Base-by-base conservation (phyloP, 2,329 filamentous ascomycete genomes). In the Nemania sp. region DNA sequence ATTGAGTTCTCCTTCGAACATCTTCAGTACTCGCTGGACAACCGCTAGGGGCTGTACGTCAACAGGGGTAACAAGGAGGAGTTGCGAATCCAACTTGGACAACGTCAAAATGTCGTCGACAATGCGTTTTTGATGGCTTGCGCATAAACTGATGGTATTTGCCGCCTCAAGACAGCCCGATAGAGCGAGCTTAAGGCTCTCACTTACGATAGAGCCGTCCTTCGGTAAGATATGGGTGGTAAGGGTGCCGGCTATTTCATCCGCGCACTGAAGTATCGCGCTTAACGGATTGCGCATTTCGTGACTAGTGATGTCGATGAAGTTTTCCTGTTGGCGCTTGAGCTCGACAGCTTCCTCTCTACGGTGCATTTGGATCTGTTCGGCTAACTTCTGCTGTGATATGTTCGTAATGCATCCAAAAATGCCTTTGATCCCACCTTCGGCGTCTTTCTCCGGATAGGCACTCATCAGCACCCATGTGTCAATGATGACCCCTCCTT, bases 391-490 rank as follows among this genome's bases (percentile, higher is more conserved):
- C 68, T 94, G 89, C 49, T 88, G 83, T 15, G 88, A 91, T 60
- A 96, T 95, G 65, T 95, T 90, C 0, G 90, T 93, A 46, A 95
- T 86, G 65, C 86, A 89, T 47, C 88, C 89, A 62, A 92, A 91
- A 2, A 91, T 86, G 57, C 86, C 84, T 72, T 90, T 90, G 46
- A 91, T 77, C 23, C 76, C 74, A 3, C 86, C 88, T 23, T 82
- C 74, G 1, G 77, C 73, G 56, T 86, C 79, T 64, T 81, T 86
- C 63, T 92, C 88, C 0, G 88, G 88, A 61, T 88, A 91, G 0
- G 87, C 88, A 50, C 83, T 89, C 77, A 91, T 87, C 24, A 91
- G 71, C 1, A 88, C 88, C 89, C 89, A 92, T 0, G 87, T 90
- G 58, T 90, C 86, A 44, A 83, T 76, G 26, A 77, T 76, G 56